Evolutionary conservation across 164 flowering plant species (phyloP).

Genomic region (Nymphaea thermarum): DNA sequence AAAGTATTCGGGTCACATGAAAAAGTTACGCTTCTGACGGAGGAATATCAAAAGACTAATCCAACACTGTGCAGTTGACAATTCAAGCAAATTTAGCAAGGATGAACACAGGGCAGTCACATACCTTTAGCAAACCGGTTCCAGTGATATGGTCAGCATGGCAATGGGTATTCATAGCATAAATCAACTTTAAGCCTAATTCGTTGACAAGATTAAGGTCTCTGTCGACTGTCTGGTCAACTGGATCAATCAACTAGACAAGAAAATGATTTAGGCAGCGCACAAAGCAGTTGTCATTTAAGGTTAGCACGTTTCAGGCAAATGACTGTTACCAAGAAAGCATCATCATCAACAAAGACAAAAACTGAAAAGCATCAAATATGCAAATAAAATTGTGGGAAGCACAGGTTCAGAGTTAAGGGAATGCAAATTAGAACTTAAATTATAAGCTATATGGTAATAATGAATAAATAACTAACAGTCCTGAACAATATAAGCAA

Average conservation of each 20-base stretch:
- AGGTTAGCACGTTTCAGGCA: neutral
- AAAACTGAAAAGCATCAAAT: too few relatives aligned
- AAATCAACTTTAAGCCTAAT: constrained; percentile 72
- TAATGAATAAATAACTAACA: too few relatives aligned
- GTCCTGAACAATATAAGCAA: too few relatives aligned
- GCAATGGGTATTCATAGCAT: constrained; percentile 91
- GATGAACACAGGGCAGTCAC: neutral
- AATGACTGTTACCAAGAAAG: too few relatives aligned
- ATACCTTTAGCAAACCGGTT: constrained; percentile 77
- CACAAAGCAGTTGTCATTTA: neutral
- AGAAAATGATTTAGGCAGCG: neutral
- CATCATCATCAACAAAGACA: too few relatives aligned
- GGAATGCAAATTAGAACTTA: too few relatives aligned
- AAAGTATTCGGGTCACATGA: neutral
- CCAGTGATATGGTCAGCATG: constrained; percentile 99
- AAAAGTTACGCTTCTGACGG: neutral
- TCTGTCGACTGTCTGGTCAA: constrained; percentile 79
- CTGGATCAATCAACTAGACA: constrained; percentile 84
- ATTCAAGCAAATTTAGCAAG: neutral
- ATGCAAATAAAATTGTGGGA: too few relatives aligned
- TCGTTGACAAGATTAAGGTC: constrained; percentile 63
- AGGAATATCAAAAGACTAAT: neutral
- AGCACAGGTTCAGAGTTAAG: too few relatives aligned
- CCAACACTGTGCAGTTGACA: neutral
- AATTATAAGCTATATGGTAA: too few relatives aligned